These are phyloP conservation scores for Yamadazyma spencermartinsiae DNA, from an alignment of 1,139 yeast genomes.

Conservation along the genomic window DNA sequence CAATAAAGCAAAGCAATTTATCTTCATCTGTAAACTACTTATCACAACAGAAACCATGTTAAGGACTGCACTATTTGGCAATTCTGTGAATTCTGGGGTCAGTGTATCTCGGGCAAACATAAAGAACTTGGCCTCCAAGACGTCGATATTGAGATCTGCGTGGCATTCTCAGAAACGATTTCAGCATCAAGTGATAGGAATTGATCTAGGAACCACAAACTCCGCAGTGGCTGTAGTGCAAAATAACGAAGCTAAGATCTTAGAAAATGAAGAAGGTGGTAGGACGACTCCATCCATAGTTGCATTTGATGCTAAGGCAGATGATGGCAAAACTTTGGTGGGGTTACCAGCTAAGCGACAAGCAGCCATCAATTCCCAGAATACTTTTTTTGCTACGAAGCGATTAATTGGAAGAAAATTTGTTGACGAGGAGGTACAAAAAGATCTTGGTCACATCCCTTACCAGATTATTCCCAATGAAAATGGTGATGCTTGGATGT, in stretches of 20 bases:
- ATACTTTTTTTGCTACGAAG: constrained; percentile 75
- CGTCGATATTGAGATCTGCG: too few species aligned
- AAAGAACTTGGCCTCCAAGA: too few species aligned
- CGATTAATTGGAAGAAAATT: constrained; percentile 70
- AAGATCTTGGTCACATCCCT: constrained; percentile 56
- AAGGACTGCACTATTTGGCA: too few species aligned
- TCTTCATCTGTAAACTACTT: too few species aligned
- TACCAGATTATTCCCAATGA: constrained; percentile 52
- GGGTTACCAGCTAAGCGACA: constrained; percentile 71
- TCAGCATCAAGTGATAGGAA: constrained; percentile 55
- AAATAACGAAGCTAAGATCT: constrained; percentile 50
- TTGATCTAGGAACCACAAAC: constrained; percentile 79
- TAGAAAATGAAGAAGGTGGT: constrained; percentile 68
- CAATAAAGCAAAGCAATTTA: too few species aligned
- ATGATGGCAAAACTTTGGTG: constrained; percentile 39
- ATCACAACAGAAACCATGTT: too few species aligned
- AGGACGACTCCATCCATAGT: constrained; percentile 76
- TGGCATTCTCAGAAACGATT: constrained; percentile 1
- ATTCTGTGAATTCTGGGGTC: too few species aligned
- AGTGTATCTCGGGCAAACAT: too few species aligned
- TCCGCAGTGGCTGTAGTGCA: constrained; percentile 75
- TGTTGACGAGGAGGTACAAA: constrained; percentile 63
- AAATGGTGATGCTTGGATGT: constrained; percentile 66
- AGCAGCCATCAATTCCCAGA: constrained; percentile 61
- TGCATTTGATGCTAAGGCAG: constrained; percentile 43